A percentile compares a stretch with the other conserved stretches of the same genome.
Conservation (phyloP, 2,329 filamentous ascomycete genomes). For the Phialophora chinensis region DNA sequence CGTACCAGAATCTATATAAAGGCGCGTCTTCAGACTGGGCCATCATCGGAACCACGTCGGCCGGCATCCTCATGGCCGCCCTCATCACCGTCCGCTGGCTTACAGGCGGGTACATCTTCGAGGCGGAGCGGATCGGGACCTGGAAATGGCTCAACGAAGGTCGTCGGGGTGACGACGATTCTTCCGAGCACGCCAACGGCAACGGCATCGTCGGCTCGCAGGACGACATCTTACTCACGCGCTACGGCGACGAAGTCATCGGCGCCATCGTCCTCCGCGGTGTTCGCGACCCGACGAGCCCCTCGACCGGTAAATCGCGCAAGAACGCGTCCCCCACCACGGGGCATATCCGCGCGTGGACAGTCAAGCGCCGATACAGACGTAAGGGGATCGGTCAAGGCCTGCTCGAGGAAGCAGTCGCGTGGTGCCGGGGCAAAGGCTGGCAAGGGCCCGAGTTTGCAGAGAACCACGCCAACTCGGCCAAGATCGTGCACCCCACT, state of each 20-base stretch:
- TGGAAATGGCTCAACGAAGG: conserved; percentile 66
- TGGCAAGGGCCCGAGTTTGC: conserved; percentile 76
- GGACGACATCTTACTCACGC: conserved; percentile 69
- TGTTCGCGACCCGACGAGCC: conserved; percentile 21
- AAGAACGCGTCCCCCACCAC: conserved; percentile 25
- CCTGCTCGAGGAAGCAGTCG: conserved; percentile 74
- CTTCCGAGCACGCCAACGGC: conserved; percentile 35
- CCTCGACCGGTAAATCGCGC: conserved; percentile 28
- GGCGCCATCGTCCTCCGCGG: conserved; percentile 68
- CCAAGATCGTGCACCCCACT: conserved; percentile 61
- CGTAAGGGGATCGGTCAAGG: conserved; percentile 73
- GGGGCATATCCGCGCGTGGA: conserved; percentile 74
- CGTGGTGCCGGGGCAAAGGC: conserved; percentile 69
- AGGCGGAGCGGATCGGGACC: conserved; percentile 64
- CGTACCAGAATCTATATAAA: conserved; percentile 49
- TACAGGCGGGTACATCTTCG: conserved; percentile 66
- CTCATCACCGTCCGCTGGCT: conserved; percentile 67
- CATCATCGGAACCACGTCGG: conserved; percentile 62
- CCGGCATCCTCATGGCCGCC: conserved; percentile 67
- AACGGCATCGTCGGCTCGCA: conserved; percentile 49
- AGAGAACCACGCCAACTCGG: conserved; percentile 76
- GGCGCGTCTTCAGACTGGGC: conserved; percentile 57
- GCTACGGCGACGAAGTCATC: conserved; percentile 71
- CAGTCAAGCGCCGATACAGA: conserved; percentile 72
- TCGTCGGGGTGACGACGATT: conserved; percentile 38